Conservation (phyloP, 2,329 filamentous ascomycete genomes). For the Beauveria medogensis region DNA sequence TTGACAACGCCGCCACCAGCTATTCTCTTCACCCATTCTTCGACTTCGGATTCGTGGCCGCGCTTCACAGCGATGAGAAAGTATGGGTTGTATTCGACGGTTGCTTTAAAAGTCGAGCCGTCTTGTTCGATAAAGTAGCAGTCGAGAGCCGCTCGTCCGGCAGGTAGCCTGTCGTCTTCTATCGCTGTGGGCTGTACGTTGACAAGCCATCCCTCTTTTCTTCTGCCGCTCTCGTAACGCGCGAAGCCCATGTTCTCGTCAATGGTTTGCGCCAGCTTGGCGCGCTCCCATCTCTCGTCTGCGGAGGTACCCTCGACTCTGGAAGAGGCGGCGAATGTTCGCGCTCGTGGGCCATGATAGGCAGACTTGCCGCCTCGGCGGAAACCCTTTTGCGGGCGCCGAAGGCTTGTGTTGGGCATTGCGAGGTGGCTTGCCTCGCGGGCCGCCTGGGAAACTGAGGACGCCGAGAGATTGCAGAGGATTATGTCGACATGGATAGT, state of each 20-base stretch:
- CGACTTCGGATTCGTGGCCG: constrained; percentile 83
- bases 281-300: constrained; percentile 87
- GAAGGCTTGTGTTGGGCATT: constrained; percentile 54
- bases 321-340: constrained; percentile 72
- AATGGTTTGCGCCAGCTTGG: constrained; percentile 74
- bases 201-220: constrained; percentile 81
- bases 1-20: constrained; percentile 76
- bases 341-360: constrained; percentile 59
- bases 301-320: constrained; percentile 79
- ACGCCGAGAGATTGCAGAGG: constrained; percentile 1
- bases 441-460: constrained; percentile 2
- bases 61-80: constrained; percentile 86
- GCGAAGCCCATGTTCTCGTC: constrained; percentile 94
- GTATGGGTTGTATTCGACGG: constrained; percentile 93
- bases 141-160: constrained; percentile 83
- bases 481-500: constrained; percentile 7
- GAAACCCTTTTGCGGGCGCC: constrained; percentile 57
- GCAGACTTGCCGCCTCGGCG: constrained; percentile 60
- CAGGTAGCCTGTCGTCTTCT: constrained; percentile 74
- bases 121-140: constrained; percentile 96
- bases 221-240: constrained; percentile 80
- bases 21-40: constrained; percentile 84
- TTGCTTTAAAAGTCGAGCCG: constrained; percentile 87
- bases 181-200: constrained; percentile 89
- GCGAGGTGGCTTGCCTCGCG: constrained; percentile 16